Evolutionary conservation across 352 stramenopile species (phyloP).

Genomic region (Phytophthora citricola): DNA sequence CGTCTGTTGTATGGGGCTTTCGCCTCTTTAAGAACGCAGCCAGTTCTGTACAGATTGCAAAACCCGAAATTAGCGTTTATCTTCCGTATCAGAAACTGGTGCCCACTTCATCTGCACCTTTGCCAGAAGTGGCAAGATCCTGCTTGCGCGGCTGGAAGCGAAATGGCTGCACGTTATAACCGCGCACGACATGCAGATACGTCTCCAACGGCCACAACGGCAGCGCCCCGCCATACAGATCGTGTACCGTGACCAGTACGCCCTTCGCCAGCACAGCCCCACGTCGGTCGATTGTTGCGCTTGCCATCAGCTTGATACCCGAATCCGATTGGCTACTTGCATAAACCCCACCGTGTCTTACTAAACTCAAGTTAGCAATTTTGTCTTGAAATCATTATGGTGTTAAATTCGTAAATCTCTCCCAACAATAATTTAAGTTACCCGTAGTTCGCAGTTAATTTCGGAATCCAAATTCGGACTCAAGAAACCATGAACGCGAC

Average conservation of each 20-base stretch:
- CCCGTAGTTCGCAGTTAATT: too few species aligned
- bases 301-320: conserved; percentile 40
- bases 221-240: conserved; percentile 56
- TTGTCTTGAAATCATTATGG: too few species aligned
- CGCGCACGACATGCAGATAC: conserved; percentile 45
- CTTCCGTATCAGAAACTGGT: conserved; percentile 6
- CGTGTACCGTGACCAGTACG: conserved; percentile 71
- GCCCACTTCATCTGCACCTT: conserved; percentile 30
- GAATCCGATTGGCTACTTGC: too few species aligned
- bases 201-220: conserved; percentile 58
- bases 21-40: conserved; percentile 54
- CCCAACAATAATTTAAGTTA: too few species aligned
- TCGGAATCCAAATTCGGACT: neutral
- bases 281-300: conserved; percentile 50
- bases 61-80: neutral
- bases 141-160: conserved; percentile 49
- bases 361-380: too few species aligned
- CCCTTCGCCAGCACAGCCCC: conserved; percentile 52
- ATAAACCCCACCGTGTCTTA: too few species aligned
- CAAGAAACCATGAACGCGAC: conserved; percentile 85
- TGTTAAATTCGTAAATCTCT: too few species aligned
- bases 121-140: conserved; percentile 44
- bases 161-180: conserved; percentile 59
- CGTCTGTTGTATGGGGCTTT: conserved; percentile 69
- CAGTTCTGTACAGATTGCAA: conserved; percentile 34